These are phyloP conservation scores for Mycosphaerella sp. DNA, from an alignment of 2,329 filamentous ascomycete species.

Conservation along the genomic window DNA sequence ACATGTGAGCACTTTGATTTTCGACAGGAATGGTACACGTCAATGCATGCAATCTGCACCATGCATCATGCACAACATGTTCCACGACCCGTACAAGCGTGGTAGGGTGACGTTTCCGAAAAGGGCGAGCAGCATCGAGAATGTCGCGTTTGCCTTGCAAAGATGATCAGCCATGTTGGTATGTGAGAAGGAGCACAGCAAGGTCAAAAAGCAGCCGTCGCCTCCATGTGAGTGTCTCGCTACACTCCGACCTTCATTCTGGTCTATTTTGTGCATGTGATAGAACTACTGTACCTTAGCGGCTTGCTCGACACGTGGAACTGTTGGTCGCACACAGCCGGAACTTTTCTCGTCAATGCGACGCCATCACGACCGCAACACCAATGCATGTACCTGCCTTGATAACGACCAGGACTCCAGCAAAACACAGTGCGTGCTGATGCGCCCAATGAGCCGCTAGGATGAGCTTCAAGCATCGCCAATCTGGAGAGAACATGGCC, in stretches of 20 bases:
- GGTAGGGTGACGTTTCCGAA: constrained; percentile 6
- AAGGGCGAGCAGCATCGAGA: constrained; percentile 9
- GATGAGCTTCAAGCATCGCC: constrained; percentile 20
- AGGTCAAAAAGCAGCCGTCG: constrained; percentile 1
- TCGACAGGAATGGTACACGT: background rate
- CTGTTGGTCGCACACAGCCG: background rate
- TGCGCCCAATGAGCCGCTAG: constrained; percentile 12
- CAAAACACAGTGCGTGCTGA: background rate
- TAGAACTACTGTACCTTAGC: background rate
- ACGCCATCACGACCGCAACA: constrained; percentile 1
- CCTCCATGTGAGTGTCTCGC: background rate
- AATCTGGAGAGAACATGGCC: constrained; percentile 17
- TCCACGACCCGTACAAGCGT: constrained; percentile 5
- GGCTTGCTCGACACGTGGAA: background rate
- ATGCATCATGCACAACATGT: background rate
- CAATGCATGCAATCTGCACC: background rate
- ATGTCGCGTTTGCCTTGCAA: constrained; percentile 16
- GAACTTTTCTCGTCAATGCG: constrained; percentile 1
- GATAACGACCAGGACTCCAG: constrained; percentile 1
- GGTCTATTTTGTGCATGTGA: constrained; percentile 1
- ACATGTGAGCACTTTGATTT: background rate
- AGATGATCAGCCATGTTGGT: background rate
- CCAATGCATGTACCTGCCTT: background rate
- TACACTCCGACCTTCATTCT: constrained; percentile 4
- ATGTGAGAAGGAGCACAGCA: background rate